Evolutionary conservation across 1,139 yeast species (phyloP).

Genomic region (Pichia sp.): DNA sequence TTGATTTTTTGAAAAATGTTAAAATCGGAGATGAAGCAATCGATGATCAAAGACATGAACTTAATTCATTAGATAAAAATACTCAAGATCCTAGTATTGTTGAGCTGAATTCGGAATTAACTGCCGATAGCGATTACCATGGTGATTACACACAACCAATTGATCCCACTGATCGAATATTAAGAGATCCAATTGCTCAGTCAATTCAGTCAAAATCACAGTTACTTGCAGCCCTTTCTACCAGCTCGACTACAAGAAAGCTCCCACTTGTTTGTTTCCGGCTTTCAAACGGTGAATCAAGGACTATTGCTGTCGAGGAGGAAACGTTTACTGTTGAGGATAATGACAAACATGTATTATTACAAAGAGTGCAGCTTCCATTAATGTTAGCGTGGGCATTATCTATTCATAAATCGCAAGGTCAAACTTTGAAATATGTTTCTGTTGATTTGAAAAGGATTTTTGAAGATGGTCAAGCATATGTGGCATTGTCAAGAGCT

Average conservation of each 20-base stretch:
- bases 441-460: slow-evolving; percentile 70
- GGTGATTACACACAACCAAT: no score
- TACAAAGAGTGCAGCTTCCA: slow-evolving; percentile 67
- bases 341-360: slow-evolving; percentile 44
- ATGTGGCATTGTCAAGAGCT: slow-evolving; percentile 88
- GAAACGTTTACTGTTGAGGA: slow-evolving; percentile 73
- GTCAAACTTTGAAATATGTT: slow-evolving; percentile 82
- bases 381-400: slow-evolving; percentile 90
- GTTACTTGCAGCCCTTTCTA: slow-evolving; percentile 31
- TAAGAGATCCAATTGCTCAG: background rate
- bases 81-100: background rate
- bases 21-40: background rate
- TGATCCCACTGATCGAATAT: slow-evolving; percentile 28
- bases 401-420: slow-evolving; percentile 94
- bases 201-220: slow-evolving; percentile 19
- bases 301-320: slow-evolving; percentile 66
- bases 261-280: slow-evolving; percentile 71
- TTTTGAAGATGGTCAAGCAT: slow-evolving; percentile 93
- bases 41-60: slow-evolving; percentile 3
- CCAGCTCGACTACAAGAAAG: background rate
- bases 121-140: no score
- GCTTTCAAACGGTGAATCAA: slow-evolving; percentile 60
- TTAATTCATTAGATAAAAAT: no score
- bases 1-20: slow-evolving; percentile 9
- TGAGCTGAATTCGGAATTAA: background rate